These are phyloP conservation scores for Dissophora globulifera DNA, from an alignment of 192 early-diverging fungal species.

Conservation along the genomic window DNA sequence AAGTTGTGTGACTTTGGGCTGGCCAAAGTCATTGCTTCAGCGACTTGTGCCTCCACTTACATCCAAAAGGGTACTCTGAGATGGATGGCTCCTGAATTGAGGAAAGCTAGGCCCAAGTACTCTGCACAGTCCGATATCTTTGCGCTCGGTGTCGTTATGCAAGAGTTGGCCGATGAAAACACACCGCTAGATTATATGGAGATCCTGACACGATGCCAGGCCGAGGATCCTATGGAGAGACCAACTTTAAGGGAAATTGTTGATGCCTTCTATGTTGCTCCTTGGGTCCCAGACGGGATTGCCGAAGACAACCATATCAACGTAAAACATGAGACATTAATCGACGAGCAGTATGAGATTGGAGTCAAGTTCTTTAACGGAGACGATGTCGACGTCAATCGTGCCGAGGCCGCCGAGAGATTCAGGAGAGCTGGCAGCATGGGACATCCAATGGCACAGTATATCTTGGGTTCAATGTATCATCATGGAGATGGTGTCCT, in stretches of 20 bases:
- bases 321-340: neutral
- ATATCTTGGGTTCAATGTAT: conserved; percentile 6
- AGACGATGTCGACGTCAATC: conserved; percentile 44
- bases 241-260: neutral
- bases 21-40: neutral
- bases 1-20: conserved; percentile 36
- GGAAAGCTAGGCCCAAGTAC: neutral
- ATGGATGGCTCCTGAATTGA: conserved; percentile 21
- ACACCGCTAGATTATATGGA: conserved; percentile 1
- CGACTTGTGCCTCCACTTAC: neutral
- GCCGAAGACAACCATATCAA: neutral
- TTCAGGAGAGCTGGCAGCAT: conserved; percentile 4
- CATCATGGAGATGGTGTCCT: conserved; percentile 3
- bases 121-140: conserved; percentile 21
- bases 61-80: neutral
- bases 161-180: conserved; percentile 5
- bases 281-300: neutral
- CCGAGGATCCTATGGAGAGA: neutral
- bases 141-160: conserved; percentile 28
- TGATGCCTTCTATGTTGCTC: neutral
- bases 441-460: conserved; percentile 10
- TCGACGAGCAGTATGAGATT: conserved; percentile 55
- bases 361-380: conserved; percentile 38
- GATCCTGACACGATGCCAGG: neutral
- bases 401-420: conserved; percentile 45